phyloP scores from a whole-genome alignment of 2,329 filamentous ascomycete species.

The Pestalotiopsis sp. region DNA sequence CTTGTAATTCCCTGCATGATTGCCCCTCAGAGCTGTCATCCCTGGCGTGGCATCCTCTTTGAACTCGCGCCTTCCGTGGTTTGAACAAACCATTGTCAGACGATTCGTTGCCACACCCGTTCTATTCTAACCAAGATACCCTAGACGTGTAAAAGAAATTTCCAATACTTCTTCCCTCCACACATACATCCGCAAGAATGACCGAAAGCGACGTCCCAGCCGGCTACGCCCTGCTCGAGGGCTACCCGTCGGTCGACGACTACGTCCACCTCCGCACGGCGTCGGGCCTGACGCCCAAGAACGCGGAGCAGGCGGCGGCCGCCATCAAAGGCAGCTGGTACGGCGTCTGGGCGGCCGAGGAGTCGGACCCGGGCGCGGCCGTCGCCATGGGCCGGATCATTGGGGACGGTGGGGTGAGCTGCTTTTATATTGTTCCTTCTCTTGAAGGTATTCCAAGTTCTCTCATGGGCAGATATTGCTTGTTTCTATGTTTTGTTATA shows the following conservation, averaged over 20 bases:
- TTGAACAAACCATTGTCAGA: background rate
- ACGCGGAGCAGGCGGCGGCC: slow-evolving; percentile 36
- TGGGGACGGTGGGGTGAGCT: slow-evolving; percentile 44
- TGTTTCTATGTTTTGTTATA: no score
- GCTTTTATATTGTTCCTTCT: no score
- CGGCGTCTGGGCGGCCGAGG: slow-evolving; percentile 40
- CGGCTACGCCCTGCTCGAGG: slow-evolving; percentile 37
- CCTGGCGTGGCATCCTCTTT: background rate
- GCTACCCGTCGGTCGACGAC: slow-evolving; percentile 34
- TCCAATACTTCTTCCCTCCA: background rate
- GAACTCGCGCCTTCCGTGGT: background rate
- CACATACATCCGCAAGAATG: background rate
- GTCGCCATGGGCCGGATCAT: slow-evolving; percentile 55
- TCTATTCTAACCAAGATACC: no score
- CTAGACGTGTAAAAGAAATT: no score
- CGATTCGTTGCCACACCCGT: background rate
- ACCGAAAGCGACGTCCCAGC: slow-evolving; percentile 25
- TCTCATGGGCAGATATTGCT: no score
- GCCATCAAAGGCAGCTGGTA: slow-evolving; percentile 43
- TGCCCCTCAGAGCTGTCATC: background rate
- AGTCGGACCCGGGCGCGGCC: slow-evolving; percentile 17
- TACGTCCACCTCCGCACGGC: slow-evolving; percentile 40
- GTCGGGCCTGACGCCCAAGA: slow-evolving; percentile 39
- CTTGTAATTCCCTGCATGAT: background rate
- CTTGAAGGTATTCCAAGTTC: no score